phyloP scores from a whole-genome alignment of 345 rosid species.

The Populus nigra region DNA sequence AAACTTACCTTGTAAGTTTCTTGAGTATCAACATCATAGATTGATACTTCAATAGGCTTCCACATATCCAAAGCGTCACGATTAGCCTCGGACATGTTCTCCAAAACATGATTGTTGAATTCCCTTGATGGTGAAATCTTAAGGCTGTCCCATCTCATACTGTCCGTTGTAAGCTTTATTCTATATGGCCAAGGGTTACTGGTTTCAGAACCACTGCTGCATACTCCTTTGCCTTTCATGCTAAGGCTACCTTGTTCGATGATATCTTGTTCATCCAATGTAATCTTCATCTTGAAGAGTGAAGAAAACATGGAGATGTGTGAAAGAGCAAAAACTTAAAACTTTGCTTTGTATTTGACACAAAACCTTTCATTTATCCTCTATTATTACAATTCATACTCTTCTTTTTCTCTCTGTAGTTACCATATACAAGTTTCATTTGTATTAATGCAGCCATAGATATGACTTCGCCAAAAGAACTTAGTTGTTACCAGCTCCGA shows the following conservation, averaged over 20 bases:
- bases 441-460: neutral
- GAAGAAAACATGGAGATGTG: neutral
- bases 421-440: neutral
- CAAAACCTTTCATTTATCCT: neutral
- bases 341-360: neutral
- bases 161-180: constrained; percentile 25
- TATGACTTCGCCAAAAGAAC: neutral
- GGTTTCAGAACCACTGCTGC: neutral
- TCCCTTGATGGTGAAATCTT: constrained; percentile 28
- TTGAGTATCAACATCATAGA: constrained; percentile 19
- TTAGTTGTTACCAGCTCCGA: neutral
- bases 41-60: constrained; percentile 18
- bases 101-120: constrained; percentile 24
- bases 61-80: constrained; percentile 7
- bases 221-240: neutral
- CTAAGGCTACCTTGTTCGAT: neutral
- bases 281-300: neutral
- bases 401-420: neutral
- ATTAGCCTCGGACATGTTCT: constrained; percentile 11
- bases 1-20: constrained; percentile 23
- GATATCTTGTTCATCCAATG: neutral
- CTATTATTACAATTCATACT: neutral
- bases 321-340: too few relatives aligned
- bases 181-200: constrained; percentile 25
- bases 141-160: constrained; percentile 36